Base-by-base conservation (phyloP, 2,329 filamentous ascomycete genomes). In the Paraphoma chrysanthemicola region DNA sequence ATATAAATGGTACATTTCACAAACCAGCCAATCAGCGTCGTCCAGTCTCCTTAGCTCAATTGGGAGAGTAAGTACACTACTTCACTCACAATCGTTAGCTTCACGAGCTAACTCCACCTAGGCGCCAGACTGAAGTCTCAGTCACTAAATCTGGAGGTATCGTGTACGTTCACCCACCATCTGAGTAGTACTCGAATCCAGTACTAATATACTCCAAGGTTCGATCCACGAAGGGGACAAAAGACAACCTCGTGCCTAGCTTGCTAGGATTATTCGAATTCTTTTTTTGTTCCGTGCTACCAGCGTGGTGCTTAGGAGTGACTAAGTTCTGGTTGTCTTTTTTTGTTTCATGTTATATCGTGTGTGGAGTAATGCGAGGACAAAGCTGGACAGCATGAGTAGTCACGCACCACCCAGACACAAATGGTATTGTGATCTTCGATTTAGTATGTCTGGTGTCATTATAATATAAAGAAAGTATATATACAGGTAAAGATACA, bases 141-240 rank as follows among this genome's bases (percentile, higher is more conserved):
- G 66, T 69, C 64, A 66, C 60, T 60, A 67, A 64, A 69, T 67
- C 66, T 69, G 66, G 66, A 69, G 66, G 66, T 68, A 68, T 63
- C 56, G 61, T 55, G 61, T 45, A 45, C 3, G 43, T 45, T 9
- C 9, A 14, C 6, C 11, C 7, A 10, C 17, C 6, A 6, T 30
- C 6, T 14, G 6, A 17, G 41, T 6, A 23, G 23, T 23, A 23
- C 23, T 23, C 23, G 23, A 23, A 23, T 23, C 5, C 5, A 23
- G 17, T 45, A n/a, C 43, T 45, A 28, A 45, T 23, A 18, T 17
- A 6, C 23, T 29, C 43, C 18, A 12, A 45, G 43, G 43, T 63
- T 63, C 61, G 61, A 63, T 63, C 61, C 61, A 55, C 61, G 56
- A 64, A 64, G 54, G 61, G 61, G 61, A 64, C 61, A 59, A 51